These are phyloP conservation scores for Globisporangium paddicum DNA, from an alignment of 352 stramenopile genomes.

Conservation along the genomic window DNA sequence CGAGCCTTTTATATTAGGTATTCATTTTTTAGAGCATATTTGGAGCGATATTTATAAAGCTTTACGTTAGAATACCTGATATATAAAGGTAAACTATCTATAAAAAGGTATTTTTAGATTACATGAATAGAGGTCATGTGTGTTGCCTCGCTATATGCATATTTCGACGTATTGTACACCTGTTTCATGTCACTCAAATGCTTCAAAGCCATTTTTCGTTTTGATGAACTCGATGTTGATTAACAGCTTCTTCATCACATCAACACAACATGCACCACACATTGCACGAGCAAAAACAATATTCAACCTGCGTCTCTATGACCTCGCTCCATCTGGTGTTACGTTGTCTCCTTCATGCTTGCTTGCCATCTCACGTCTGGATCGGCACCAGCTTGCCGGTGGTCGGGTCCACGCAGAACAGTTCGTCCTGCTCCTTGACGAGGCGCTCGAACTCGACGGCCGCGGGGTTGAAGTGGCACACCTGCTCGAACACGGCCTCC, in stretches of 20 bases:
- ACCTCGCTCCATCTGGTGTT: background rate
- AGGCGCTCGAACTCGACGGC: conserved; percentile 57
- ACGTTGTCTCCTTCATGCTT: background rate
- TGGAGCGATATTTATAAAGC: too few species aligned
- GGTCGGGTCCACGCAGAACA: conserved; percentile 49
- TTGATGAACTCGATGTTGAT: background rate
- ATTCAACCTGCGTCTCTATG: too few species aligned
- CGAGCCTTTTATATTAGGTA: background rate
- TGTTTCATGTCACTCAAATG: too few species aligned
- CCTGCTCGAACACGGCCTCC: conserved; percentile 72
- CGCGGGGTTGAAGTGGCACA: conserved; percentile 74
- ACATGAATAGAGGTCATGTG: background rate
- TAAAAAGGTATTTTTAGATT: background rate
- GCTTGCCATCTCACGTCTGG: conserved; percentile 3
- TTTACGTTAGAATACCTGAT: too few species aligned
- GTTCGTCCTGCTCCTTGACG: conserved; percentile 52
- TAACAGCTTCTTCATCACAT: too few species aligned
- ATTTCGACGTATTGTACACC: background rate
- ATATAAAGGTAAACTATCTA: background rate
- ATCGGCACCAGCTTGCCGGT: conserved; percentile 58
- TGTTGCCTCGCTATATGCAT: background rate
- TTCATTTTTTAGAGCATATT: too few species aligned
- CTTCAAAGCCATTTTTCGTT: background rate
- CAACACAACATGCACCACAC: too few species aligned
- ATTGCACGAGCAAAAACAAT: too few species aligned